A percentile compares a stretch with the other conserved stretches of the same genome.
Conservation (phyloP, 495 filamentous ascomycete species). For the Hypoxylon trugodes region DNA sequence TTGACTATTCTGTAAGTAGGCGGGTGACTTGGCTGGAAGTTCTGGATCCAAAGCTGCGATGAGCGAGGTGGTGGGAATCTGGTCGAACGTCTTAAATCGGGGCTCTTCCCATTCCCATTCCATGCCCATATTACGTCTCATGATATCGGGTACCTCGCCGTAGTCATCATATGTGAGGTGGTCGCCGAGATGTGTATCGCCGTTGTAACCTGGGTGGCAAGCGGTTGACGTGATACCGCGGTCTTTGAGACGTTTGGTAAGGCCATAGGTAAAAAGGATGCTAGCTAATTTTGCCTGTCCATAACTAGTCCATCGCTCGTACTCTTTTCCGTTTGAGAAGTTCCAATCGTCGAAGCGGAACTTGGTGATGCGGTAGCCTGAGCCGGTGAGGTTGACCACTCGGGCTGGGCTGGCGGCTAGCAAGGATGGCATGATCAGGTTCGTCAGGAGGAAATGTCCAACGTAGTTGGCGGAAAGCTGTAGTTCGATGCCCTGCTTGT, state of each 20-base stretch:
- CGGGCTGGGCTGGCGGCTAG: conserved; percentile 27
- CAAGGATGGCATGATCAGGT: conserved; percentile 47
- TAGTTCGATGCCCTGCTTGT: conserved; percentile 52
- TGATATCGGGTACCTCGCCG: neutral
- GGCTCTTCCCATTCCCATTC: conserved; percentile 21
- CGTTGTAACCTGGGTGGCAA: conserved; percentile 50
- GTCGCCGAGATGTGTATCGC: conserved; percentile 6
- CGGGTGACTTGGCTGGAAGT: conserved; percentile 27
- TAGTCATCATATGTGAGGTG: conserved; percentile 25
- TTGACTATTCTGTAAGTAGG: conserved; percentile 26
- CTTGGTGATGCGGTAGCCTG: conserved; percentile 31
- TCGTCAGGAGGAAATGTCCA: conserved; percentile 47
- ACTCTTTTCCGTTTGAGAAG: conserved; percentile 48
- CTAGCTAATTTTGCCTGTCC: conserved; percentile 61
- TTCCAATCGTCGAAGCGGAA: conserved; percentile 50
- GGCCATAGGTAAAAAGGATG: conserved; percentile 53
- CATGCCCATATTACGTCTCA: conserved; percentile 20
- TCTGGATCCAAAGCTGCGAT: conserved; percentile 32
- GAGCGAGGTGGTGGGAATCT: conserved; percentile 33
- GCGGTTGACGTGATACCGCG: conserved; percentile 44
- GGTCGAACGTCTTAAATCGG: conserved; percentile 9
- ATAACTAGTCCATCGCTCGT: conserved; percentile 54
- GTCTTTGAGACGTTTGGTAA: conserved; percentile 46
- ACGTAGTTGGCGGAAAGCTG: conserved; percentile 45
- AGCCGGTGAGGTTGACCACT: conserved; percentile 53